A percentile compares a stretch with the other conserved stretches of the same genome.
phyloP scores from a whole-genome alignment of 2,329 filamentous ascomycete genomes.

The Pseudocercospora pini-densiflorae region DNA sequence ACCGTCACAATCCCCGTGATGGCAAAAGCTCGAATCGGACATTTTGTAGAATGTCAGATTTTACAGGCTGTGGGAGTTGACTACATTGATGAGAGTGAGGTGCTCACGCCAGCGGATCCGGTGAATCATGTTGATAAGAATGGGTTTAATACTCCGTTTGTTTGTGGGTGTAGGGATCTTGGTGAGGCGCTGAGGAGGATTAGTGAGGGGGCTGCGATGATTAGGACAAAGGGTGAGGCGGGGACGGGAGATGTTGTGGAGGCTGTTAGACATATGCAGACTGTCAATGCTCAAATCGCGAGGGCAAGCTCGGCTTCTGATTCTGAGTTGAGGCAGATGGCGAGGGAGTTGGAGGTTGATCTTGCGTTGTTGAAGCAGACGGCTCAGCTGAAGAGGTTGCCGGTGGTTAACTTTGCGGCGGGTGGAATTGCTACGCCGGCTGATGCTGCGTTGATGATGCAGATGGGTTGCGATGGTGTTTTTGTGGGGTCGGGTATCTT shows the following conservation, averaged over 20 bases:
- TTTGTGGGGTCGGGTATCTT: constrained; percentile 98
- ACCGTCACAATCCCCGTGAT: constrained; percentile 98
- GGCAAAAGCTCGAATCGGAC: constrained; percentile 97
- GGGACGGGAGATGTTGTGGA: constrained; percentile 97
- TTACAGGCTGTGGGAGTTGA: constrained; percentile 93
- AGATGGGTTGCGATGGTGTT: constrained; percentile 95
- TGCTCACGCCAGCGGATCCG: constrained; percentile 92
- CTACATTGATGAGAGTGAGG: constrained; percentile 98
- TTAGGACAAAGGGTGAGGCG: constrained; percentile 97
- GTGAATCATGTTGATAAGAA: constrained; percentile 90
- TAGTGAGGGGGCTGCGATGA: constrained; percentile 95
- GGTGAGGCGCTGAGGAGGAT: constrained; percentile 92
- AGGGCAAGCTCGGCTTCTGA: constrained; percentile 69
- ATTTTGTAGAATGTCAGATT: constrained; percentile 98
- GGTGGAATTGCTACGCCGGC: constrained; percentile 99
- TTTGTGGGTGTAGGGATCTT: constrained; percentile 93
- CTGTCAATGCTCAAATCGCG: constrained; percentile 81
- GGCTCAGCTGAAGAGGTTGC: constrained; percentile 82
- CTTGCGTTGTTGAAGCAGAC: constrained; percentile 82
- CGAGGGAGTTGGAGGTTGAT: constrained; percentile 80
- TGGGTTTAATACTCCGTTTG: constrained; percentile 82
- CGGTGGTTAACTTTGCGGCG: constrained; percentile 97
- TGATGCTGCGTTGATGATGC: constrained; percentile 98
- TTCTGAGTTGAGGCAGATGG: constrained; percentile 75
- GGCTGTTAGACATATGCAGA: constrained; percentile 94